Evolutionary conservation across 1,139 yeast genomes (phyloP), one percentile per base, ranked within the genome.

Genomic region (Magnusiomyces paraingens): DNA sequence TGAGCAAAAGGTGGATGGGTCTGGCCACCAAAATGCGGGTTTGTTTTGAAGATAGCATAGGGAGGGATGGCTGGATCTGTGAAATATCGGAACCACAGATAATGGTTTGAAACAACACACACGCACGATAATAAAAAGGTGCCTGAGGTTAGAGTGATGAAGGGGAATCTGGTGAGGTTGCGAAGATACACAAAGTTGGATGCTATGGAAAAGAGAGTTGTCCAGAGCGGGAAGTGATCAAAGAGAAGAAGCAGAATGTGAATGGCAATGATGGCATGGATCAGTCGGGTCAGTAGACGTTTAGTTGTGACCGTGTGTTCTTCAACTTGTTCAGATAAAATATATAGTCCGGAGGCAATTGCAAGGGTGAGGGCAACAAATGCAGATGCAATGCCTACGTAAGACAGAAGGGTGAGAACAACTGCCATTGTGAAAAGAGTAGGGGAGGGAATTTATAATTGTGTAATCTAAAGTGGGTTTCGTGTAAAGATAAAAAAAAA

Each of bases 281-380:
- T 89, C 53, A 82, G 68, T 58, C 82, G 75, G 52, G 75, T 76
- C 45, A 94, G 73, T 56, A 89, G 75, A 55, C 88, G 71, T 63
- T 81, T 86, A 18, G 99, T 86, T 52, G 91, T 82, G 57, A 86
- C 94, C 0, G 95, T 80, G 67, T 93, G 94, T 65, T 91, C 98
- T 66, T 93, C 99, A 15, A 93, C 95, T 47, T 90, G 73, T 67
- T 93, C 99, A 12, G 96, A 87, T 42, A 93, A 75, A 64, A 89
- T 90, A 73, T 91, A 93, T 43, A 93, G 75, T 1, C 96, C 98
- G 2, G 96, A 87, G 0, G 99, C 77, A 49, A 84, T 79, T 14
- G 88, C 80, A 52, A 84, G 70, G 0, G 88, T 82, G 52, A 89
- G 76, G 61, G 87, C 83, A 2, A 85, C 63, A 63, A 91, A 88